phyloP scores from a whole-genome alignment of 1,139 yeast species.

The Yamadazyma friedrichii region DNA sequence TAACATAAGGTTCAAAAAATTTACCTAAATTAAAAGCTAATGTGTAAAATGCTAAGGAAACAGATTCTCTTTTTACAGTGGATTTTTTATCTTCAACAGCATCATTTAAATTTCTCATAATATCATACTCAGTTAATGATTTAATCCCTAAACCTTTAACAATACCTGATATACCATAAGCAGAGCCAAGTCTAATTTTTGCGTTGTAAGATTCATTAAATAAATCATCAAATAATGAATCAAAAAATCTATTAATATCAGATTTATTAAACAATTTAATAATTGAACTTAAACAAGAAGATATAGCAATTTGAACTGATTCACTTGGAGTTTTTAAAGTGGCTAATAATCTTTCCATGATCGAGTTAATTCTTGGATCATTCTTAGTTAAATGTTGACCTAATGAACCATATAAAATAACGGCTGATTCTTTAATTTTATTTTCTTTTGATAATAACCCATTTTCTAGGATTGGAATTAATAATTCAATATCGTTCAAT shows the following conservation, averaged over 20 bases:
- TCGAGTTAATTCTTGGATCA: slow-evolving; percentile 63
- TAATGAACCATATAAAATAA: slow-evolving; percentile 82
- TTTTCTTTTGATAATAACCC: slow-evolving; percentile 57
- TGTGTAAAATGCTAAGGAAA: slow-evolving; percentile 82
- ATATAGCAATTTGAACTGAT: slow-evolving; percentile 82
- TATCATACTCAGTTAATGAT: slow-evolving; percentile 70
- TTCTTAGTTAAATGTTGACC: slow-evolving; percentile 72
- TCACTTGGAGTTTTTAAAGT: slow-evolving; percentile 88
- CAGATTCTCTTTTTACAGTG: slow-evolving; percentile 78
- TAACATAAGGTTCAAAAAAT: slow-evolving; percentile 89
- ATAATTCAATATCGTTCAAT: slow-evolving; percentile 56
- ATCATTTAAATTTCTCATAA: slow-evolving; percentile 72
- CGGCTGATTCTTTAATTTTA: slow-evolving; percentile 72
- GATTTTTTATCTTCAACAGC: slow-evolving; percentile 88
- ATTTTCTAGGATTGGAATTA: slow-evolving; percentile 76
- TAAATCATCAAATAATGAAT: slow-evolving; percentile 51
- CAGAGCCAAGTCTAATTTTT: slow-evolving; percentile 84
- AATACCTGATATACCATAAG: slow-evolving; percentile 92
- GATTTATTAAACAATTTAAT: slow-evolving; percentile 53
- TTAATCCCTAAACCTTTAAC: slow-evolving; percentile 88
- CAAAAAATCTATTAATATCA: slow-evolving; percentile 53
- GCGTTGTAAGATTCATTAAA: slow-evolving; percentile 48
- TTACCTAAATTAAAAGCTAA: slow-evolving; percentile 73
- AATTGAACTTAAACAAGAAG: slow-evolving; percentile 82
- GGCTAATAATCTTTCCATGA: slow-evolving; percentile 66